phyloP scores from a whole-genome alignment of 176 grass and related monocot species.

The Ampelocalamus luodianensis region DNA sequence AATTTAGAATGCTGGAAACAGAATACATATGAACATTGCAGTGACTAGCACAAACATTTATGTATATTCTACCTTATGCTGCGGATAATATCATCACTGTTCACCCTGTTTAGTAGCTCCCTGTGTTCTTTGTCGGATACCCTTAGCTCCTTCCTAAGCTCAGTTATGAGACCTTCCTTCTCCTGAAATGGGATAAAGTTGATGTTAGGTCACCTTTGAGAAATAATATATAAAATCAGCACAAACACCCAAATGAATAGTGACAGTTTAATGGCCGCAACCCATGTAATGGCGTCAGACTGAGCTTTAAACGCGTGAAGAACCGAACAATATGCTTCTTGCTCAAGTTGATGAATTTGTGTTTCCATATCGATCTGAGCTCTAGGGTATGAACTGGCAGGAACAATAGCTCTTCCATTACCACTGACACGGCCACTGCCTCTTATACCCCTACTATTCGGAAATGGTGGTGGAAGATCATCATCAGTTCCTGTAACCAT shows the following conservation, averaged over 20 bases:
- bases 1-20: conserved; percentile 44
- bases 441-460: conserved; percentile 62
- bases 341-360: conserved; percentile 93
- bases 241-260: conserved; percentile 33
- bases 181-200: conserved; percentile 64
- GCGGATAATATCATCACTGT: conserved; percentile 84
- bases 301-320: conserved; percentile 98
- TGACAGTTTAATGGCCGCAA: conserved; percentile 45
- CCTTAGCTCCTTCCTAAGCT: conserved; percentile 94
- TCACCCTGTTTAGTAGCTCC: conserved; percentile 82
- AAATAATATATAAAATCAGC: conserved; percentile 31
- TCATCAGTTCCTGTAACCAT: conserved; percentile 83
- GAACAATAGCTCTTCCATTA: conserved; percentile 68
- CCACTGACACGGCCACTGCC: conserved; percentile 68
- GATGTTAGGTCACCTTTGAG: conserved; percentile 24
- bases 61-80: conserved; percentile 78
- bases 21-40: conserved; percentile 28
- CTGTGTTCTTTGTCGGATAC: conserved; percentile 91
- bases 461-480: conserved; percentile 79
- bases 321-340: conserved; percentile 92
- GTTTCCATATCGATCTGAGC: conserved; percentile 73
- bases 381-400: conserved; percentile 64
- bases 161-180: conserved; percentile 93
- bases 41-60: not conserved
- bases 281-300: conserved; percentile 96